Base-by-base conservation (phyloP, 345 rosid genomes). In the Hypericum perforatum region DNA sequence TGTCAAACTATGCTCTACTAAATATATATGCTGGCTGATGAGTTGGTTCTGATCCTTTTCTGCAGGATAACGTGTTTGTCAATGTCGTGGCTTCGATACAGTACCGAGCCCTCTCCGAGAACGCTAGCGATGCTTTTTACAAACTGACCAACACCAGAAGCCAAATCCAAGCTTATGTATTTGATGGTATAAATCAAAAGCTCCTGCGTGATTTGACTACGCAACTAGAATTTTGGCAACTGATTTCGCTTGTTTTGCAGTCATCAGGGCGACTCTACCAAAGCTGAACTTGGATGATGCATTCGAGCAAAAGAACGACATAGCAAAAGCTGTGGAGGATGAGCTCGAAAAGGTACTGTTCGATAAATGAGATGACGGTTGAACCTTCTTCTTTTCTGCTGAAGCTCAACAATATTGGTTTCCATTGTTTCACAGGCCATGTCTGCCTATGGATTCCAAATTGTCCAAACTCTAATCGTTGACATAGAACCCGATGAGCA, bases 51-150 rank as follows among this genome's bases (percentile, higher is more conserved):
- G 32, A 45, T 49, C 49, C 9, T 16, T 37, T 10, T 39, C 40
- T 59, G 32, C 64, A 72, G 80, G 80, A 72, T 56, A 78, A 73
- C 46, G 84, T 78, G 41, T 76, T 78, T 70, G 84, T 78, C 49
- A 78, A 60, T 15, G 78, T 78, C 54, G 81, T 75, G 52, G 84
- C 84, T 36, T 78, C 84, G 32, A 22, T 22, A 1, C 32, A 22
- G 32, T 22, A 22, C 32, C 32, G 32, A 22, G 32, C 32, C 32
- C 0, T 78, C 16, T 72, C 78, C 11, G 47, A 70, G 11, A 65
- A 78, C 39, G 84, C 84, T 0, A 66, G 16, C 22, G 84, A 78
- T 65, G 84, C 84, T 5, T 76, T 70, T 60, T 78, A 78, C 67
- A 78, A 76, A 41, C 84, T 76, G 29, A 78, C 67, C 59, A 73